These are phyloP conservation scores for Kwoniella botswanensis DNA, from an alignment of 768 basidiomycete species.

Conservation along the genomic window DNA sequence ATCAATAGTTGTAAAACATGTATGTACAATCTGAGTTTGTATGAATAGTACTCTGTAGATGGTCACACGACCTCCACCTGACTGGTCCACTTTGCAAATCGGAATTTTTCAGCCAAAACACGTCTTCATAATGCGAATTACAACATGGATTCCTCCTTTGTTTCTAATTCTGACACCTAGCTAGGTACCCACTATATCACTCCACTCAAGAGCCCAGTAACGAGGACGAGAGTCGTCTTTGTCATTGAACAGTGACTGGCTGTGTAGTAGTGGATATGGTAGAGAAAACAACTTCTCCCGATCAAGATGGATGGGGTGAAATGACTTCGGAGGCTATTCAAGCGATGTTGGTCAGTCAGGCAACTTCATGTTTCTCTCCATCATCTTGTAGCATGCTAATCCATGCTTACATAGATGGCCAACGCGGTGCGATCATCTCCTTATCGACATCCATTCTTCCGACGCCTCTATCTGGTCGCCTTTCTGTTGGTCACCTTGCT, in stretches of 20 bases:
- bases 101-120: not conserved
- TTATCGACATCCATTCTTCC: constrained; percentile 35
- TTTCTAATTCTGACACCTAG: not conserved
- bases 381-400: no score
- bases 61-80: constrained; percentile 27
- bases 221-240: not conserved
- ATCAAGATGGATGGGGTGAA: constrained; percentile 25
- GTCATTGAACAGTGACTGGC: no score
- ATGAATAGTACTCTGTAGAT: not conserved
- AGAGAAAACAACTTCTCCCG: not conserved
- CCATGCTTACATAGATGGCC: constrained; percentile 14
- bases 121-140: constrained; percentile 1
- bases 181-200: not conserved
- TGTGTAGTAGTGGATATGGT: not conserved
- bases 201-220: not conserved
- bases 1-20: not conserved
- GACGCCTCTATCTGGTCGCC: constrained; percentile 39
- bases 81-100: constrained; percentile 12
- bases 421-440: constrained; percentile 29
- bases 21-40: no score
- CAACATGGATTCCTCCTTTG: not conserved
- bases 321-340: constrained; percentile 38
- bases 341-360: not conserved
- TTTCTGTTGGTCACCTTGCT: constrained; percentile 38
- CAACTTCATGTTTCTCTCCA: constrained; percentile 5